Conservation (phyloP, 139 green algal genomes). For the Coelastrella sp. region DNA sequence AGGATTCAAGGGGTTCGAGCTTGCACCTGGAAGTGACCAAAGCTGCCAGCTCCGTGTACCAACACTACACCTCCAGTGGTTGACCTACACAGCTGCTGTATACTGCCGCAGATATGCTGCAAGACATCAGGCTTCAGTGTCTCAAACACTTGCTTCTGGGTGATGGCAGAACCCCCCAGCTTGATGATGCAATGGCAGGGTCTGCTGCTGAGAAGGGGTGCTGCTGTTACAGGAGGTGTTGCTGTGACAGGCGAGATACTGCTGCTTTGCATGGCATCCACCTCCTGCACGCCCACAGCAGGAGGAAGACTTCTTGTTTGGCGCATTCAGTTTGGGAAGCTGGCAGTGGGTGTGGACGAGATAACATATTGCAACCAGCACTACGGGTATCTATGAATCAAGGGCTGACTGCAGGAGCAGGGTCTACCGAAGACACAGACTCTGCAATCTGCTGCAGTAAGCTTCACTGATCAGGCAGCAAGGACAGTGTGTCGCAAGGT, state of each 20-base stretch:
- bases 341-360: no score
- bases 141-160: slow-evolving; percentile 64
- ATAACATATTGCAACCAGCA: no score
- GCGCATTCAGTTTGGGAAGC: no score
- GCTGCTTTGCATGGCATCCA: no score
- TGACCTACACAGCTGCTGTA: slow-evolving; percentile 17
- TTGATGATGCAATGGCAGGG: slow-evolving; percentile 65
- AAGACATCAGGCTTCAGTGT: slow-evolving; percentile 61
- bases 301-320: no score
- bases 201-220: neutral
- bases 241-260: neutral
- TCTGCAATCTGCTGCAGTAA: no score
- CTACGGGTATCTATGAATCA: no score
- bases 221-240: neutral
- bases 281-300: no score
- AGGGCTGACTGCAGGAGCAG: no score
- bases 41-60: slow-evolving; percentile 81
- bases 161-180: slow-evolving; percentile 75
- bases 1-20: neutral
- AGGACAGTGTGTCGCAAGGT: no score
- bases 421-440: no score
- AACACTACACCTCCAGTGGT: slow-evolving; percentile 50
- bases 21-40: slow-evolving; percentile 64
- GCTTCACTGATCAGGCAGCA: no score
- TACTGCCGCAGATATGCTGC: slow-evolving; percentile 33